Percentiles rank a stretch among this genome's conserved stretches.
Evolutionary conservation across 129 eudicot genomes (phyloP).

Genomic region (Chrysanthemum seticuspe): DNA sequence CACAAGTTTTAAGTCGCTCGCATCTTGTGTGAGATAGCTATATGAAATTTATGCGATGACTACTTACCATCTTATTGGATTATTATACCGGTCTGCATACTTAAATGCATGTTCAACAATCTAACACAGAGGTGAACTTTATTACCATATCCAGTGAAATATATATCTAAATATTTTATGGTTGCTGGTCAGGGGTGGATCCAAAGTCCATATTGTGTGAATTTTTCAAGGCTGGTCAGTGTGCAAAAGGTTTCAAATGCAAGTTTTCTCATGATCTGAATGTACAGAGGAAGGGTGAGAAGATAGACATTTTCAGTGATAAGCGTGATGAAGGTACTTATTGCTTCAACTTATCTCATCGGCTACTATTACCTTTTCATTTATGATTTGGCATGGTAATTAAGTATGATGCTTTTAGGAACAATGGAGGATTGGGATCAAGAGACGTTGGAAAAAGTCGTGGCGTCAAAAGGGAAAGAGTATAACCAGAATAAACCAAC

Average conservation of each 20-base stretch:
- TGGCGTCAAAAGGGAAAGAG: constrained; percentile 60
- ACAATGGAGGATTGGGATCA: constrained; percentile 80
- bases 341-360: constrained; percentile 6
- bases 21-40: constrained; percentile 1
- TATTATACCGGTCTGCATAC: not conserved
- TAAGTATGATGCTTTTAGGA: constrained; percentile 25
- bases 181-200: constrained; percentile 52
- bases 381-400: not conserved
- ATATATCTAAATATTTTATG: constrained; percentile 9
- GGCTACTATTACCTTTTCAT: not conserved
- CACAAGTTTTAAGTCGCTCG: not conserved
- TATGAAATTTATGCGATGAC: not conserved
- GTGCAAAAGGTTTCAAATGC: constrained; percentile 67
- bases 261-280: constrained; percentile 72
- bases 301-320: constrained; percentile 64
- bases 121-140: not conserved
- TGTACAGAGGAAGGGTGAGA: constrained; percentile 69
- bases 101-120: not conserved
- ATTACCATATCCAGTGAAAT: not conserved
- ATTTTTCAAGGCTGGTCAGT: constrained; percentile 67
- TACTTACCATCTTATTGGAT: not conserved
- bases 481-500: constrained; percentile 67
- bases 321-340: constrained; percentile 62
- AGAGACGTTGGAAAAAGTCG: constrained; percentile 54
- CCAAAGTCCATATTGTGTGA: constrained; percentile 69